phyloP scores from a whole-genome alignment of 306 rosid species.

The Prunus mume region DNA sequence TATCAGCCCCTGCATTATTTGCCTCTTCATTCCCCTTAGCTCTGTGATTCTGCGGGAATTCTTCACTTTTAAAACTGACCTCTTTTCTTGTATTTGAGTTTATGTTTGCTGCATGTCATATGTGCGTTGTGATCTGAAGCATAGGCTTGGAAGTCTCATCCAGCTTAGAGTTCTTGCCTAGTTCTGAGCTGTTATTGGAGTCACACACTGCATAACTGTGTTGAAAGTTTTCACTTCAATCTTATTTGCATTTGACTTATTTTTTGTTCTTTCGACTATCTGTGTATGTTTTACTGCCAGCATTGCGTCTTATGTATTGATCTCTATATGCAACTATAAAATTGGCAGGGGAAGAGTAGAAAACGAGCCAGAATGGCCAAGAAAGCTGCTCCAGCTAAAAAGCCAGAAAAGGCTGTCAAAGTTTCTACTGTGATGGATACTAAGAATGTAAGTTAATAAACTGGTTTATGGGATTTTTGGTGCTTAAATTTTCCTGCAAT shows the following conservation, averaged over 20 bases:
- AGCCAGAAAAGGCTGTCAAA: background rate
- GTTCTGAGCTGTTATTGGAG: background rate
- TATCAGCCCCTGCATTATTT: background rate
- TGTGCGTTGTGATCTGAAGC: too few relatives aligned
- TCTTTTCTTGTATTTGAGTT: background rate
- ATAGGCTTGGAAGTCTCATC: too few relatives aligned
- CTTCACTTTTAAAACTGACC: too few relatives aligned
- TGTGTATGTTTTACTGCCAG: background rate
- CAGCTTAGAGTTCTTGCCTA: too few relatives aligned
- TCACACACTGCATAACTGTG: background rate
- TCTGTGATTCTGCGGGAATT: background rate
- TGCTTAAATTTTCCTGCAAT: background rate
- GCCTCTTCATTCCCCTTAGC: background rate
- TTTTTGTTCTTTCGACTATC: too few relatives aligned
- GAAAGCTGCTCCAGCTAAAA: background rate
- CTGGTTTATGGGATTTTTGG: background rate
- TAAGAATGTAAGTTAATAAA: slow-evolving; percentile 4
- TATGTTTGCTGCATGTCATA: too few relatives aligned
- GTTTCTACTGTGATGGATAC: background rate
- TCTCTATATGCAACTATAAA: background rate
- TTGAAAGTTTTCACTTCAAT: background rate
- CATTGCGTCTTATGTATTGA: background rate
- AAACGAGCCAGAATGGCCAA: background rate
- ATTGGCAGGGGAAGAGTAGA: too few relatives aligned
- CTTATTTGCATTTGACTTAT: background rate